Base-by-base conservation (phyloP, 306 rosid species). In the Spatholobus suberectus region DNA sequence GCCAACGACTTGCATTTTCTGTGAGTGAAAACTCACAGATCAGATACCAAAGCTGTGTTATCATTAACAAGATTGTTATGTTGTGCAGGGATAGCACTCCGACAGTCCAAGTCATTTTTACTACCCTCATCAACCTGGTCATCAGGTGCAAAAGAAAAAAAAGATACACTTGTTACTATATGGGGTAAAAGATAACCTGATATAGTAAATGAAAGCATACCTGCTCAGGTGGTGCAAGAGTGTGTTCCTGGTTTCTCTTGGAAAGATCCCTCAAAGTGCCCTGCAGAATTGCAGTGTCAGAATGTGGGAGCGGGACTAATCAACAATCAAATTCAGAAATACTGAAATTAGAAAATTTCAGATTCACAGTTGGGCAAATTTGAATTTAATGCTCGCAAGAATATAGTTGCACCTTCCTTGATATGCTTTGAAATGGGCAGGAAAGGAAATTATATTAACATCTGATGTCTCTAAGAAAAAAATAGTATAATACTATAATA, bases 191-290 rank as follows among this genome's bases (percentile, higher is more conserved):
- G 44, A 65, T 34, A 68, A 68, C 26, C 66, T 8, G 15, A 62
- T 24, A 51, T 40, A 12, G 21, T 40, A 34, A 61, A 83, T 26
- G 44, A 59, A 59, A 75, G 34, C 73, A 82, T 81, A 93, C 98
- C 92, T 85, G 97, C 84, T 85, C 89, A 37, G 81, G 86, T 8
- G 55, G 85, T 23, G 86, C 73, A 62, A 67, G 44, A 40, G 92
- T 26, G 65, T 87, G 90, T 77, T 93, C 96, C 9, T 81, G 99
- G 73, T 79, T 85, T 83, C 90, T 95, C 90, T 92, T 93, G 15
- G 98, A 86, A 79, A 92, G 91, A 58, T 93, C 99, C 86, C 96
- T 95, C 88, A 92, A 72, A 74, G 92, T 82, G 69, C 98, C 93
- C 98, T 95, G 90, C 85, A 86, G 68, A 57, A 80, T 75, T 27